phyloP scores from a whole-genome alignment of 2,329 filamentous ascomycete genomes.

The Salinomyces thailandicus region DNA sequence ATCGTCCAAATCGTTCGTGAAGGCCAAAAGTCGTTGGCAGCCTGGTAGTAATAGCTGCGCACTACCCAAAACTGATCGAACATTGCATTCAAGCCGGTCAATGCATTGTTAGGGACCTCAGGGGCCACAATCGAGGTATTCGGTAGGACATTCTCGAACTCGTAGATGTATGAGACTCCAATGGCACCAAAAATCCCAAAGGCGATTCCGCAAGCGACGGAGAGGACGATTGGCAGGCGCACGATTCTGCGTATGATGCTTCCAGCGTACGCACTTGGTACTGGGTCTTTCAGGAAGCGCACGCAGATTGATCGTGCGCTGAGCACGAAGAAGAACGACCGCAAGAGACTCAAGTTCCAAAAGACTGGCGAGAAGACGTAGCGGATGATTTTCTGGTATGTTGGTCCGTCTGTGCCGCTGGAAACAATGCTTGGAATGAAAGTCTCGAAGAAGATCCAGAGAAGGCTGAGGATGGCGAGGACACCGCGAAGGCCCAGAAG shows the following conservation, averaged over 20 bases:
- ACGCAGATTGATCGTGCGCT: conserved; percentile 35
- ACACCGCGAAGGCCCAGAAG: conserved; percentile 36
- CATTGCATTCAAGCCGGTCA: conserved; percentile 37
- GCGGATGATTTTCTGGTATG: conserved; percentile 33
- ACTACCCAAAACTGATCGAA: conserved; percentile 40
- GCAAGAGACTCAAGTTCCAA: conserved; percentile 38
- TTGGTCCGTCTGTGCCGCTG: conserved; percentile 27
- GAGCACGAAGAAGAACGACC: conserved; percentile 37
- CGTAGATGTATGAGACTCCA: conserved; percentile 26
- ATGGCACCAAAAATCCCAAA: conserved; percentile 27
- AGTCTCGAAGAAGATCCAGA: conserved; percentile 36
- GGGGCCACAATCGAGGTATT: conserved; percentile 28
- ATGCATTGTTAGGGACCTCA: conserved; percentile 27
- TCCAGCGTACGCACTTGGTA: conserved; percentile 27
- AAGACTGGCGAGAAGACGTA: conserved; percentile 37
- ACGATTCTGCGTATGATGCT: conserved; percentile 34
- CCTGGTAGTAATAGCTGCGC: conserved; percentile 29
- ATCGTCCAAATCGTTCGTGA: conserved; percentile 38
- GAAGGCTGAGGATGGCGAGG: conserved; percentile 34
- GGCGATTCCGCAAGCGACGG: conserved; percentile 31
- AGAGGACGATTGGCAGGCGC: conserved; percentile 33
- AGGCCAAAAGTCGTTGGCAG: conserved; percentile 34
- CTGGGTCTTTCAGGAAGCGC: conserved; percentile 31
- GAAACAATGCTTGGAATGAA: conserved; percentile 36
- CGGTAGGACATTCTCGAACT: conserved; percentile 28